Evolutionary conservation across 306 rosid genomes (phyloP).

Genomic region (Amphicarpaea edgeworthii): DNA sequence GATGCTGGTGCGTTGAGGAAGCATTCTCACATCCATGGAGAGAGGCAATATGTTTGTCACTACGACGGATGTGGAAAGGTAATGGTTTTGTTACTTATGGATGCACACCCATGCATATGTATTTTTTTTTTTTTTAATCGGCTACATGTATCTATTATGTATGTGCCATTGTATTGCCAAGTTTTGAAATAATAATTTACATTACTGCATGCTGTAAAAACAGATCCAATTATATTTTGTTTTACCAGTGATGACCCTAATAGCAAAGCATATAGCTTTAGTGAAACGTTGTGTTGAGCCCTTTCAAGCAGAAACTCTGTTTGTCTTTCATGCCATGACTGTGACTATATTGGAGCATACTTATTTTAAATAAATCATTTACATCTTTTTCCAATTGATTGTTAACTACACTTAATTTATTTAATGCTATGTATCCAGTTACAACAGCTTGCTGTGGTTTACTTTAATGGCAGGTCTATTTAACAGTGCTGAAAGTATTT

Average conservation of each 20-base stretch:
- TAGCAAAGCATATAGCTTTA: not conserved
- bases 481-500: conserved; percentile 59
- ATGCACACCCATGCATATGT: not conserved
- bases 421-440: too few species aligned
- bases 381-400: too few species aligned
- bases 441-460: too few species aligned
- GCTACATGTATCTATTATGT: not conserved
- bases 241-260: conserved; percentile 2
- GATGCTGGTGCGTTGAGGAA: conserved; percentile 99
- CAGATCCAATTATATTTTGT: conserved; percentile 4
- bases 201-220: conserved; percentile 22
- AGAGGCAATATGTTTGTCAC: conserved; percentile 88
- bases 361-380: too few species aligned
- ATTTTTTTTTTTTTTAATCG: too few species aligned
- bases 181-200: not conserved
- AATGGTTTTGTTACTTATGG: conserved; percentile 32
- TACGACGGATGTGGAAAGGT: conserved; percentile 98
- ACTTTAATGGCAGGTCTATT: conserved; percentile 47
- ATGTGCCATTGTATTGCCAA: not conserved
- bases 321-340: not conserved
- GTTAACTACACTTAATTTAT: too few species aligned
- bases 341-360: too few species aligned
- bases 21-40: conserved; percentile 98
- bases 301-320: not conserved
- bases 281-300: not conserved